Percentiles rank a stretch among this genome's conserved stretches.
Conservation (phyloP, 1,139 yeast genomes). For the Debaryomycetaceae sp. region DNA sequence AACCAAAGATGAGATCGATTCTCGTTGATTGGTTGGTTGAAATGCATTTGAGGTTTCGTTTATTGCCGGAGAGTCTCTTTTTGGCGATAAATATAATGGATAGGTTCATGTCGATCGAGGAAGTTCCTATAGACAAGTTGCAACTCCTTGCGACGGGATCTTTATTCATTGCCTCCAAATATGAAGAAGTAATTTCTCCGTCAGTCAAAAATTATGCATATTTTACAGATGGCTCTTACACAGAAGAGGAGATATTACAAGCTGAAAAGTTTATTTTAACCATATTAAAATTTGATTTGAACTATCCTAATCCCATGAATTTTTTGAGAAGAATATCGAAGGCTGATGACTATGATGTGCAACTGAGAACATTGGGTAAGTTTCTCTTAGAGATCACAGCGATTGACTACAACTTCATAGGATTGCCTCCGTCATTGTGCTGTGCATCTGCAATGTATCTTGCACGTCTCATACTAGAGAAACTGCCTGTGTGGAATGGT, state of each 20-base stretch:
- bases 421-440: constrained; percentile 75
- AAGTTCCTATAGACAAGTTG: constrained; percentile 77
- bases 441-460: constrained; percentile 93
- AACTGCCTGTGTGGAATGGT: constrained; percentile 73
- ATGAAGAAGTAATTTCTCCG: constrained; percentile 92
- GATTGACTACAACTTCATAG: constrained; percentile 78
- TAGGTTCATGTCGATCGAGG: constrained; percentile 77
- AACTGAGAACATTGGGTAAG: constrained; percentile 88
- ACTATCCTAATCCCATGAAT: constrained; percentile 93
- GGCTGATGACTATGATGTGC: constrained; percentile 93
- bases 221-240: constrained; percentile 80
- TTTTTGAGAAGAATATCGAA: constrained; percentile 87
- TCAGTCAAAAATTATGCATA: constrained; percentile 84
- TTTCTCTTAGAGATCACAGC: constrained; percentile 79
- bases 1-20: constrained; percentile 84
- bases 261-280: constrained; percentile 84
- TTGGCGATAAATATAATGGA: constrained; percentile 90
- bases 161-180: constrained; percentile 88
- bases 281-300: constrained; percentile 71
- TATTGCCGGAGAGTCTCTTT: constrained; percentile 87
- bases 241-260: constrained; percentile 80
- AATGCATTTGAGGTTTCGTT: constrained; percentile 81
- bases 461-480: constrained; percentile 73
- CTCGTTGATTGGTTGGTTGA: constrained; percentile 94
- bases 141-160: constrained; percentile 91